Percentiles rank a stretch among this genome's conserved stretches.
phyloP scores from a whole-genome alignment of 2,329 filamentous ascomycete species.

The Pestalotiopsis sp. region DNA sequence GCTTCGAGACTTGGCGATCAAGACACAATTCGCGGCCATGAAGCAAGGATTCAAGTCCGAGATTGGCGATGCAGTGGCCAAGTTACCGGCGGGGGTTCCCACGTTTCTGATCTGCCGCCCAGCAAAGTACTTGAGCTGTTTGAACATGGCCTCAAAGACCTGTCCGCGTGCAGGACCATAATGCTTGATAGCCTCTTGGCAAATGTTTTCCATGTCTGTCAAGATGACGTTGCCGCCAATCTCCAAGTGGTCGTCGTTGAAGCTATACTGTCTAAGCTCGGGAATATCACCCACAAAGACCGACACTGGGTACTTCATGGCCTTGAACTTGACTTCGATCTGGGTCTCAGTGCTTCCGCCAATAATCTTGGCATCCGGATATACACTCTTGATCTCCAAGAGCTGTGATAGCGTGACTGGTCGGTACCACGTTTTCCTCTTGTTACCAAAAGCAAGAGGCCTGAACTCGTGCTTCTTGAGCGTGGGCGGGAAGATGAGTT shows the following conservation, averaged over 20 bases:
- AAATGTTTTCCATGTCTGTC: conserved; percentile 87
- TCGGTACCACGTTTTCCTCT: conserved; percentile 90
- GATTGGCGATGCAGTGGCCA: conserved; percentile 93
- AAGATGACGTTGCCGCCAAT: conserved; percentile 91
- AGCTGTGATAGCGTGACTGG: conserved; percentile 86
- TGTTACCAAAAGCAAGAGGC: conserved; percentile 88
- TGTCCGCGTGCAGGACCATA: conserved; percentile 76
- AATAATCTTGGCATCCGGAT: conserved; percentile 89
- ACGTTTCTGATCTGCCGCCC: conserved; percentile 96
- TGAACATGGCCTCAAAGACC: conserved; percentile 87
- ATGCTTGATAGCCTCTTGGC: conserved; percentile 74
- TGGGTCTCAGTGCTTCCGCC: conserved; percentile 96
- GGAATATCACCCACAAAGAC: conserved; percentile 93
- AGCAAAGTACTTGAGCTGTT: conserved; percentile 93
- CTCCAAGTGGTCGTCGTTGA: conserved; percentile 82
- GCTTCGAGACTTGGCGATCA: conserved; percentile 77
- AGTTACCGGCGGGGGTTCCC: conserved; percentile 92
- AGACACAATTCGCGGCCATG: conserved; percentile 79
- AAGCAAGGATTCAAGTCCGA: conserved; percentile 95
- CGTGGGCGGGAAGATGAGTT: conserved; percentile 90
- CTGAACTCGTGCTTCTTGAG: conserved; percentile 82
- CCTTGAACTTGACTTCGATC: conserved; percentile 98
- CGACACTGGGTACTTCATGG: conserved; percentile 83
- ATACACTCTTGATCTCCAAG: conserved; percentile 84
- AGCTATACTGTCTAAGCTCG: conserved; percentile 80